Evolutionary conservation across 2,329 filamentous ascomycete genomes (phyloP), one percentile per base, ranked within the genome.

Genomic region (Phialophora tarda): DNA sequence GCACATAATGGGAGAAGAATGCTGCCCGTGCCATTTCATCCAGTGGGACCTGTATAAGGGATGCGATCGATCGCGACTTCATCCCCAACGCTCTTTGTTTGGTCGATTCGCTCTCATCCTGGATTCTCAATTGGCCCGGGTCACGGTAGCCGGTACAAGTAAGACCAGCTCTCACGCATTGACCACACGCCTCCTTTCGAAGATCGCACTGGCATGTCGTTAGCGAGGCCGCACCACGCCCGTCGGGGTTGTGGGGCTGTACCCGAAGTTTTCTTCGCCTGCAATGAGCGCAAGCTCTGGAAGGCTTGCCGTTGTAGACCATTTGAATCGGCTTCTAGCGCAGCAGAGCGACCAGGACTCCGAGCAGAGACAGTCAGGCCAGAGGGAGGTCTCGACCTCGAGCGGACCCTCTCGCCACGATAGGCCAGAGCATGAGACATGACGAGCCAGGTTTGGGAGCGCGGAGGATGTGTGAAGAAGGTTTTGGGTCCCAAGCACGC

Each of bases 71-170:
- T 23, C 23, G 44, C 23, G 48, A 48, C 28, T 44, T 54, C n/a
- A 53, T 7, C 12, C 47, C 58, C 51, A 58, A 32, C 21, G 51
- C 59, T 47, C 41, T 70, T n/a, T 59, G 65, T 21, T 41, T 65
- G 26, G 63, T 63, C n/a, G 41, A 28, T 23, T 68, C 32, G 62
- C 62, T 77, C 65, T 77, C 75, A 59, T 76, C 69, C 14, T 72
- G 73, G 61, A 77, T 76, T 41, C 74, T 56, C 1, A 76, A 62
- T 28, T 74, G 67, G 21, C 69, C 57, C n/a, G 73, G 69, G 34
- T 77, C 75, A 34, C 72, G 73, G 62, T 77, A 77, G 54, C 75
- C 75, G 44, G 72, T 68, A 50, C 75, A 77, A 51, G 68, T 44
- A 50, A 76, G 72, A 24, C 73, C 73, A 24, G 71, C 74, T 56